Base-by-base conservation (phyloP, 805 yeast genomes). In the Phaffomyces opuntiae region DNA sequence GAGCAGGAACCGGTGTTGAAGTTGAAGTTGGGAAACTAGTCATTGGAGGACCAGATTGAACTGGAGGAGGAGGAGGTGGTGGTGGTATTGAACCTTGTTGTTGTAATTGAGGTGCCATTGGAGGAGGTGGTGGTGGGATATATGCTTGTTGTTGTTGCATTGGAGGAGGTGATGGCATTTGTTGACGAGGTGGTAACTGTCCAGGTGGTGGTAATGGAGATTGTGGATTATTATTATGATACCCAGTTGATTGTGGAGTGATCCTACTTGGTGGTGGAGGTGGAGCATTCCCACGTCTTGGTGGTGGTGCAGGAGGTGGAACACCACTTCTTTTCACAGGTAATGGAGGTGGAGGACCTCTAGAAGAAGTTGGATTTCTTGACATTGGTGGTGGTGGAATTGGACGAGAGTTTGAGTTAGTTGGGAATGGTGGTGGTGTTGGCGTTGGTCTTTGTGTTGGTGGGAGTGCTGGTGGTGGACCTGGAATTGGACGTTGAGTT, bases 321-420 rank as follows among this genome's bases (percentile, higher is more conserved):
- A 42, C 39, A 29, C 44, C 43, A 17, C 44, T 46, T 26, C 67
- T 59, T 17, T 66, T 65, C 8, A 65, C 66, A 17, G 37, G 37
- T 16, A 66, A 61, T 9, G 62, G 46, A 14, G 51, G 46, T 26
- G 57, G 53, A 24, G 53, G 53, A 5, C 48, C 47, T 46, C 51
- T 43, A 39, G 40, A 13, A 35, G 36, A 13, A 35, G 36, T 13
- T 17, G 42, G 40, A 27, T 16, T 36, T 8, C 31, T 36, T 5
- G 37, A n/a, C n/a, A 40, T 35, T 16, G 47, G 45, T 12, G 26
- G 39, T 21, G 21, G 25, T 9, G 37, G 37, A 35, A 37, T 36
- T 12, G 43, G 39, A 24, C 47, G 39, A 8, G 39, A 38, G 27
- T 37, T 40, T 9, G 55, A 43, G 4, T 3, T 3, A 21, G 24